Evolutionary conservation across 1,284 basidiomycete species (phyloP).

Genomic region (Golubevia pallescens): DNA sequence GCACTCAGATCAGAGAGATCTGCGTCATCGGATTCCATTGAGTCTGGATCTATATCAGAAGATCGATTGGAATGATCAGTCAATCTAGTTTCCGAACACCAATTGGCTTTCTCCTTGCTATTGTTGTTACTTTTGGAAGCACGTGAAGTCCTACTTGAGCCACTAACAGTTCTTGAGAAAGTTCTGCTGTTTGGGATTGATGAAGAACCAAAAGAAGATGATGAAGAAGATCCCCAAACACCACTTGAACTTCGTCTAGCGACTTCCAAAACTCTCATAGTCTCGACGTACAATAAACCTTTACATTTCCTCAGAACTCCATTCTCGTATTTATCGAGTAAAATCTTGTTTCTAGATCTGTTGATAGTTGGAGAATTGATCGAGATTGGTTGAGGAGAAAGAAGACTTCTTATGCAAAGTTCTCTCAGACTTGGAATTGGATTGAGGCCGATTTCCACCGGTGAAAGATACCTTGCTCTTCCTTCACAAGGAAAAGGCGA

Average conservation of each 20-base stretch:
- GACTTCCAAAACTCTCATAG: no score
- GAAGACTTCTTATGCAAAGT: conserved; percentile 45
- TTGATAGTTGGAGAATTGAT: conserved; percentile 26
- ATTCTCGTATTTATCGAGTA: conserved; percentile 51
- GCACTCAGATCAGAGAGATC: neutral
- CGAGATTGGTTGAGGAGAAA: conserved; percentile 20
- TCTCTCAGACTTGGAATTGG: conserved; percentile 31
- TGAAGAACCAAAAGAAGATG: no score
- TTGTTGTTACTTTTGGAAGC: neutral
- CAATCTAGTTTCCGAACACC: neutral
- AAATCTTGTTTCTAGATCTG: conserved; percentile 15
- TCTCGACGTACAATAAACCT: no score
- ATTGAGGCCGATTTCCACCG: conserved; percentile 1
- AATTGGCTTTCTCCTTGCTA: neutral
- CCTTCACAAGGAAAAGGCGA: conserved; percentile 3
- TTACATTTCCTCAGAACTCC: conserved; percentile 28
- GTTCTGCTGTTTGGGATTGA: no score
- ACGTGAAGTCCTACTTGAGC: neutral
- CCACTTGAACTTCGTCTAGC: no score
- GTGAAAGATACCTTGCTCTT: conserved; percentile 7
- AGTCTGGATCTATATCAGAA: neutral
- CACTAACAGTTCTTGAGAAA: neutral
- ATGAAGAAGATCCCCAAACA: no score
- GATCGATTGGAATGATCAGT: neutral
- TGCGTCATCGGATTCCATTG: neutral